phyloP scores from a whole-genome alignment of 2,329 filamentous ascomycete genomes.

The Teratosphaeria gauchensis region DNA sequence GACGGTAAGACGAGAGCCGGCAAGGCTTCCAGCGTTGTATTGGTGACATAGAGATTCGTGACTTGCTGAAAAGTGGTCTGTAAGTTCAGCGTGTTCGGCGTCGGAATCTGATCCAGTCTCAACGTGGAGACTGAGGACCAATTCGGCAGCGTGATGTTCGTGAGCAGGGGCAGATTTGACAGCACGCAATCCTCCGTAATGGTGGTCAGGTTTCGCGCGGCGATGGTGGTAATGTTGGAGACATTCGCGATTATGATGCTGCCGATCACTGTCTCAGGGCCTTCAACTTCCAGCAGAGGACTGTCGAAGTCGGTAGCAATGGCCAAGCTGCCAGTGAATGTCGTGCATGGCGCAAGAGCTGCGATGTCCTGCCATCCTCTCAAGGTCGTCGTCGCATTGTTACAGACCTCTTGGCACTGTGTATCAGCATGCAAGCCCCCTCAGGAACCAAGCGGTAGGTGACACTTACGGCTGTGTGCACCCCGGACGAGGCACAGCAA shows the following conservation, averaged over 20 bases:
- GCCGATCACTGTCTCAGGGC: conserved; percentile 2
- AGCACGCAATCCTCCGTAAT: conserved; percentile 2
- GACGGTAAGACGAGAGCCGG: conserved; percentile 2
- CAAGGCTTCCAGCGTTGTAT: conserved; percentile 5
- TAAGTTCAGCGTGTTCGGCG: conserved; percentile 3
- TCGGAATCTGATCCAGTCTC: conserved; percentile 1
- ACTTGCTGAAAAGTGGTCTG: conserved; percentile 4
- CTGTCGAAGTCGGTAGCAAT: background rate
- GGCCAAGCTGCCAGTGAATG: background rate
- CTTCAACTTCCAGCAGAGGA: background rate
- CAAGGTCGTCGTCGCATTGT: background rate
- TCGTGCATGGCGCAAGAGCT: background rate
- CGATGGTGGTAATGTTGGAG: conserved; percentile 1
- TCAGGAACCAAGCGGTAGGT: background rate
- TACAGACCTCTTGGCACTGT: background rate
- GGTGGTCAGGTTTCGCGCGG: background rate
- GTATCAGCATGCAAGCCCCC: background rate
- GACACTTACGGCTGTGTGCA: background rate
- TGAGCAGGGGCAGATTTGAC: conserved; percentile 3
- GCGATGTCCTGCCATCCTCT: background rate
- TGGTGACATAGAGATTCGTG: conserved; percentile 5
- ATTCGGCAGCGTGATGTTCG: conserved; percentile 5
- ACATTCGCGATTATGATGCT: conserved; percentile 3
- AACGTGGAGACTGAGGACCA: conserved; percentile 3
- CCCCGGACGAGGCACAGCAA: background rate